Percentiles rank a stretch among this genome's conserved stretches.
Evolutionary conservation across 768 basidiomycete genomes (phyloP).

Genomic region (Collybia sordida): DNA sequence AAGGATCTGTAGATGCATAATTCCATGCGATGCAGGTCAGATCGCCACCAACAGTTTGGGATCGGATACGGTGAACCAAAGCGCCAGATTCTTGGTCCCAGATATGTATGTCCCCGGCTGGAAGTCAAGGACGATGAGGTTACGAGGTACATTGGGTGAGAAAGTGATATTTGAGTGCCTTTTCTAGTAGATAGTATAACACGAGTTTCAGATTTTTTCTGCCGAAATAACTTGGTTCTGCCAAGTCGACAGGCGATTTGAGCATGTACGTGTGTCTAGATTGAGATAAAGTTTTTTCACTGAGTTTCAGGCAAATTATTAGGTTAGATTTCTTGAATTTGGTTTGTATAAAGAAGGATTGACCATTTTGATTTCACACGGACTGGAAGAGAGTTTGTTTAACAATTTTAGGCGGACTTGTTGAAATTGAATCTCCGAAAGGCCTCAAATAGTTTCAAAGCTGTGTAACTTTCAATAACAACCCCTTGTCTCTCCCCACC

Average conservation of each 20-base stretch:
- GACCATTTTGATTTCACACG: too few species aligned
- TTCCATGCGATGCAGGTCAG: constrained; percentile 85
- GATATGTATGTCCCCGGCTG: constrained; percentile 81
- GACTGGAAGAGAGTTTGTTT: too few species aligned
- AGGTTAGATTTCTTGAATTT: constrained; percentile 4
- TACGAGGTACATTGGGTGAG: background rate
- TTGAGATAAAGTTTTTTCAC: too few species aligned
- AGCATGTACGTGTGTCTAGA: constrained; percentile 75
- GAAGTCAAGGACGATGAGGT: background rate
- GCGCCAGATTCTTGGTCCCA: constrained; percentile 84
- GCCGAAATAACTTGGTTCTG: constrained; percentile 81
- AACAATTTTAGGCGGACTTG: constrained; percentile 21
- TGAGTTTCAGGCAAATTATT: too few species aligned
- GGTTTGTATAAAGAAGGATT: background rate
- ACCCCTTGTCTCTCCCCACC: constrained; percentile 31
- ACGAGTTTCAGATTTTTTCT: constrained; percentile 79
- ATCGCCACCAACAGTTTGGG: constrained; percentile 64
- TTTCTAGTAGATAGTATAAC: constrained; percentile 79
- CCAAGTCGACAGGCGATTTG: constrained; percentile 68
- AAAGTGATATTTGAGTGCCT: constrained; percentile 34
- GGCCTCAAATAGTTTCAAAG: constrained; percentile 21
- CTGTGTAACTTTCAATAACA: constrained; percentile 17
- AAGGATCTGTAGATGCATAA: constrained; percentile 57
- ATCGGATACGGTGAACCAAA: constrained; percentile 67
- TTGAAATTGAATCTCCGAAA: constrained; percentile 41